These are phyloP conservation scores for Quercus glauca DNA, from an alignment of 306 rosid genomes.

Conservation along the genomic window DNA sequence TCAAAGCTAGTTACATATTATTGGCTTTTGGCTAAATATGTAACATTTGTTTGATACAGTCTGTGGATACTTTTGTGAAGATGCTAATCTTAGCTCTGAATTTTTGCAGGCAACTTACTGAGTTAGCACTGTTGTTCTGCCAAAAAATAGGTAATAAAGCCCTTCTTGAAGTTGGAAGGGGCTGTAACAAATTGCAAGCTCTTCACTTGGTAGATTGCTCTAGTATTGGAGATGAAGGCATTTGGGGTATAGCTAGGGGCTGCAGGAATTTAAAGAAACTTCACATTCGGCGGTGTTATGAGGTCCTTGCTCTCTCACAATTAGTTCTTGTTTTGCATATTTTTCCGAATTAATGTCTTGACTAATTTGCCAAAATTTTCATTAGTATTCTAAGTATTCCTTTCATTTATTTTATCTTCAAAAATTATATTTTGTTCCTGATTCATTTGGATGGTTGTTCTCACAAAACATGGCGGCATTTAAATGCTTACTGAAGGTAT, in stretches of 20 bases:
- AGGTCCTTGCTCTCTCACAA: slow-evolving; percentile 40
- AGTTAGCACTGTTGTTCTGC: slow-evolving; percentile 79
- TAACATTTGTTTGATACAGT: slow-evolving; percentile 1
- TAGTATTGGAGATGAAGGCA: slow-evolving; percentile 82
- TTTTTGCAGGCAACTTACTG: slow-evolving; percentile 64
- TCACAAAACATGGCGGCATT: background rate
- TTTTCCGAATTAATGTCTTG: background rate
- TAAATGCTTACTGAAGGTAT: background rate
- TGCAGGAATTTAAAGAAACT: slow-evolving; percentile 86
- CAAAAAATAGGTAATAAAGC: slow-evolving; percentile 75
- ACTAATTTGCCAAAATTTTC: background rate
- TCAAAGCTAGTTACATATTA: background rate
- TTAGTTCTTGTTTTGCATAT: slow-evolving; percentile 2
- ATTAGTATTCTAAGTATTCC: background rate
- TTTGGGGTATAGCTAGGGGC: slow-evolving; percentile 80
- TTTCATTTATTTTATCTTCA: background rate
- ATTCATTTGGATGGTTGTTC: background rate
- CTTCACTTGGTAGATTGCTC: slow-evolving; percentile 97
- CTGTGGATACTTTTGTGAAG: slow-evolving; percentile 4
- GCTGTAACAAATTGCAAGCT: slow-evolving; percentile 83
- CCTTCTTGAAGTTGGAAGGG: slow-evolving; percentile 72
- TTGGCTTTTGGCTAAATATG: slow-evolving; percentile 1
- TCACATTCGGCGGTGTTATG: slow-evolving; percentile 88
- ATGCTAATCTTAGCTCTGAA: slow-evolving; percentile 28
- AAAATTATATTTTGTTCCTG: background rate